Evolutionary conservation across 768 basidiomycete genomes (phyloP), one percentile per base, ranked within the genome.

Genomic region (Neoboletus brunneissimus): DNA sequence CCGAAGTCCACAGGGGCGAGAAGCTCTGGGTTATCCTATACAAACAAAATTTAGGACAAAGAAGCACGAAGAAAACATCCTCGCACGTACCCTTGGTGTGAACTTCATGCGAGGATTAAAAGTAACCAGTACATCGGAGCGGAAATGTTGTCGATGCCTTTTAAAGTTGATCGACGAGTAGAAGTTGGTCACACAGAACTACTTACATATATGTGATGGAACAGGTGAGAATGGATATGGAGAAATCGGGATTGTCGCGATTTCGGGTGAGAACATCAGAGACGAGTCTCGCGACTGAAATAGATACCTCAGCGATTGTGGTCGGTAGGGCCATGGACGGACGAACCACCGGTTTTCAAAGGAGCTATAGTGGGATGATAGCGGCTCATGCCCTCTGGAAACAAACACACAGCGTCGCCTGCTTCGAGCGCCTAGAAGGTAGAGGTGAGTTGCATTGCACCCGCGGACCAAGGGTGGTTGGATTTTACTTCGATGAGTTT

Each of bases 321-420:
- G 12, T 50, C 29, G 1, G 51, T 7, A 18, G 15, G 18, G 18
- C 3, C 16, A 45, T 32, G 38, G 25, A 37, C n/a, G 18, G 3
- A 68, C 76, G 44, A 52, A 88, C 89, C 89, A 70, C 93, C 93
- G 11, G 92, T 93, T 70, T 91, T 92, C 49, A 95, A 70, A 4
- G 92, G 90, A 4, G 91, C 89, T 51, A 95, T 88, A n/a, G 82
- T 85, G 0, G 92, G 90, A 62, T 90, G 88, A 69, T 87, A 95
- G 43, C 91, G 78, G 64, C 89, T 91, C 75, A 86, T 81, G 1
- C 93, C 94, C 73, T 94, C 93, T 3, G 92, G 91, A 63, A 94
- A 94, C 53, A 94, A 63, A 65, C 89, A 92, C 3, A 91, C 80
- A 16, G 89, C 88, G 65, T 91, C 89, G 10, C 91, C 91, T 11